These are phyloP conservation scores for Mentha longifolia DNA, from an alignment of 257 asterid species.

Conservation along the genomic window DNA sequence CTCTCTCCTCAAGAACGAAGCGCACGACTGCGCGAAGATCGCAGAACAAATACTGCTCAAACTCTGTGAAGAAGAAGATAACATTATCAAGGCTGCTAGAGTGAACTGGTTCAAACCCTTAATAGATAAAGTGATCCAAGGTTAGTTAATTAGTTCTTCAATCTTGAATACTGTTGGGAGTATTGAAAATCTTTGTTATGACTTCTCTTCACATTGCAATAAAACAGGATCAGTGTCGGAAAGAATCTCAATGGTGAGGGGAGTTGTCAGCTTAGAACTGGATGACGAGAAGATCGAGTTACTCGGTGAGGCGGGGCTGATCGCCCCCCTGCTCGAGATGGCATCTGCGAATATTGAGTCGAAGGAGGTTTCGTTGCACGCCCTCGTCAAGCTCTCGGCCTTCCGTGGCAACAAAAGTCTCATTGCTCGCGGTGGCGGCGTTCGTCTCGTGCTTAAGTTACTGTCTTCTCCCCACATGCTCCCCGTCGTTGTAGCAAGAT, in stretches of 20 bases:
- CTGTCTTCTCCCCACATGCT: slow-evolving; percentile 44
- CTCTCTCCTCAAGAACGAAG: slow-evolving; percentile 39
- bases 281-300: slow-evolving; percentile 48
- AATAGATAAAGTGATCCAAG: slow-evolving; percentile 46
- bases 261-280: slow-evolving; percentile 44
- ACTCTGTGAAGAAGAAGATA: slow-evolving; percentile 60
- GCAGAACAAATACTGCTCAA: slow-evolving; percentile 49
- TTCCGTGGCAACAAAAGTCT: slow-evolving; percentile 47
- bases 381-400: slow-evolving; percentile 51
- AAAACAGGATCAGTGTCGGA: slow-evolving; percentile 51
- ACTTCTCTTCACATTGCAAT: background rate
- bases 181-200: too few species aligned
- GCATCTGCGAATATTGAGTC: slow-evolving; percentile 52
- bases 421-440: slow-evolving; percentile 52
- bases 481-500: slow-evolving; percentile 40
- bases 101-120: slow-evolving; percentile 61
- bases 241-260: slow-evolving; percentile 56
- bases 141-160: slow-evolving; percentile 48
- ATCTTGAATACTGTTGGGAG: background rate
- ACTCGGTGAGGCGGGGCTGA: slow-evolving; percentile 52
- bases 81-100: slow-evolving; percentile 52
- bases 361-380: slow-evolving; percentile 48
- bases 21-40: slow-evolving; percentile 23
- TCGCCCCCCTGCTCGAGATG: slow-evolving; percentile 62
- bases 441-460: slow-evolving; percentile 46